Conservation (phyloP, 176 grass and related monocot species). For the Saccharum officinarum region DNA sequence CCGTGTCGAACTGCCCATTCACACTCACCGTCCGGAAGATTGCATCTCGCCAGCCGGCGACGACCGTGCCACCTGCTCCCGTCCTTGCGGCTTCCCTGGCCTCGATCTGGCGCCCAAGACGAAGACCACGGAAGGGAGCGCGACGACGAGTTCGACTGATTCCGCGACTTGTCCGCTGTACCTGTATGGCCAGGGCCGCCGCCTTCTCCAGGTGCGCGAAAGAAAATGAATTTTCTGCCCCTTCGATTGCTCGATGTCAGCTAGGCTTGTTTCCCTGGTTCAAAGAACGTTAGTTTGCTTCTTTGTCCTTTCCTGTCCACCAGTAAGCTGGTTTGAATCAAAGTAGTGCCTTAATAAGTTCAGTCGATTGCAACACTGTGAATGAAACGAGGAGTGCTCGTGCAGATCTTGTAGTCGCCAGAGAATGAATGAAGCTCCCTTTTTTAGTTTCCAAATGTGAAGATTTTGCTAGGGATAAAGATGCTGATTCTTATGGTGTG, state of each 20-base stretch:
- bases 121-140: no score
- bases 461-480: background rate
- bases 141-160: no score
- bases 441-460: background rate
- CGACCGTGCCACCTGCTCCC: no score
- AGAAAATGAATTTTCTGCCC: background rate
- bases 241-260: background rate
- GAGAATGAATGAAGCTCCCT: background rate
- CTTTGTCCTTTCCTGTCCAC: background rate
- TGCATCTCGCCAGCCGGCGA: no score
- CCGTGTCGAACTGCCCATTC: no score
- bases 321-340: background rate
- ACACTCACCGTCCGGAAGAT: no score
- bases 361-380: background rate
- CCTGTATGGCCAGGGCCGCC: background rate
- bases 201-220: background rate
- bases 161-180: background rate
- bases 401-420: background rate
- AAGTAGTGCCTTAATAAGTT: background rate
- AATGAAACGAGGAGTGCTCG: no score
- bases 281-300: background rate
- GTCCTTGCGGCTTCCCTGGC: no score
- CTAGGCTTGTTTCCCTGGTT: background rate
- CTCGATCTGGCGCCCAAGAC: no score
- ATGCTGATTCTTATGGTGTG: conserved; percentile 80